Conservation (phyloP, 352 stramenopile genomes). For the Phytophthora lateralis region DNA sequence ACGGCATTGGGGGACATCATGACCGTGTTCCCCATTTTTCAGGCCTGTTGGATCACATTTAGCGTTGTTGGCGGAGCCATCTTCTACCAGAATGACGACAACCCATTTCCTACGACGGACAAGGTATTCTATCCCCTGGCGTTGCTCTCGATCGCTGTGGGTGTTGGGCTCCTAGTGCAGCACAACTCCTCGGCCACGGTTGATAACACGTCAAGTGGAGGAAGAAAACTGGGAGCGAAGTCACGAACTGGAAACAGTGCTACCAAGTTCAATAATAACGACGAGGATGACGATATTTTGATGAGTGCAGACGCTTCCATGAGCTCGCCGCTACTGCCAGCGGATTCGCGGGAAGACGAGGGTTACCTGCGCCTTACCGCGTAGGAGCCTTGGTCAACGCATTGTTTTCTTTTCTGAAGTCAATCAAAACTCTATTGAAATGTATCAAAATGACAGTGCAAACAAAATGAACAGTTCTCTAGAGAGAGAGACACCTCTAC, state of each 20-base stretch:
- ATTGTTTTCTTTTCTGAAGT: conserved; percentile 21
- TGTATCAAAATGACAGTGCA: conserved; percentile 1
- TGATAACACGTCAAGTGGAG: background rate
- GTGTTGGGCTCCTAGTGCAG: conserved; percentile 78
- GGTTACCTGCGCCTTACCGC: conserved; percentile 57
- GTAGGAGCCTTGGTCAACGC: conserved; percentile 9
- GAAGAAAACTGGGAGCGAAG: conserved; percentile 19
- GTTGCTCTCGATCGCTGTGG: conserved; percentile 65
- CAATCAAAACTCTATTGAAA: conserved; percentile 33
- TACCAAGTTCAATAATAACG: conserved; percentile 36
- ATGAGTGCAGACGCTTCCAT: conserved; percentile 70
- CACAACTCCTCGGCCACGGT: conserved; percentile 45
- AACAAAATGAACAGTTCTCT: conserved; percentile 10
- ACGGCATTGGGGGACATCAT: conserved; percentile 87
- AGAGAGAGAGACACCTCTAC: conserved; percentile 13
- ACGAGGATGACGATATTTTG: conserved; percentile 61
- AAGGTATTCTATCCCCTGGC: conserved; percentile 80
- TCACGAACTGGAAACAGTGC: conserved; percentile 10
- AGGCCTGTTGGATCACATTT: conserved; percentile 90
- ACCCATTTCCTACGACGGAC: conserved; percentile 53
- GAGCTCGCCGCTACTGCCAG: conserved; percentile 60
- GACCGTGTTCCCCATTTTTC: conserved; percentile 90
- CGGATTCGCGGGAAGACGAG: conserved; percentile 49
- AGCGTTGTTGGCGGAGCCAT: conserved; percentile 84
- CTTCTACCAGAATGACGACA: conserved; percentile 82